Conservation (phyloP, 208 protist genomes). For the Trichomonas vaginalis region DNA sequence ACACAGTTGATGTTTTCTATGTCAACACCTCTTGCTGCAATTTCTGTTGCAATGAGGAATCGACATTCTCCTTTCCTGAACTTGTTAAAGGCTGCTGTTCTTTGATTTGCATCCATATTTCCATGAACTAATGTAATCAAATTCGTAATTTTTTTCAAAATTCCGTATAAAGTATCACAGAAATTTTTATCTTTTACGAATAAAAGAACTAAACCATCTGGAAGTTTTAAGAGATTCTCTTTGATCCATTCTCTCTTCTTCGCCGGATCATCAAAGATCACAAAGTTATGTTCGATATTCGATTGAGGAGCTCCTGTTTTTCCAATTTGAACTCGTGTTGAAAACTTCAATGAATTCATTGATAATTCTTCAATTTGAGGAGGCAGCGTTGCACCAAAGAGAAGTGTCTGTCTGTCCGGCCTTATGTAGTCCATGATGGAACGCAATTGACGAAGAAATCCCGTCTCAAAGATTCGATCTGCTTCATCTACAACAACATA, state of each 20-base stretch:
- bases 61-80: background rate
- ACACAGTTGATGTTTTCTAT: background rate
- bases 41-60: background rate
- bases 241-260: background rate
- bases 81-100: background rate
- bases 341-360: background rate
- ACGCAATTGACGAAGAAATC: background rate
- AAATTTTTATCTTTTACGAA: constrained; percentile 1
- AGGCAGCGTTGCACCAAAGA: background rate
- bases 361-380: background rate
- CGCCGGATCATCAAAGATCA: background rate
- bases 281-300: background rate
- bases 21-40: constrained; percentile 6
- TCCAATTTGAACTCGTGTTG: background rate
- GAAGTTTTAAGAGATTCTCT: background rate
- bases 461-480: background rate
- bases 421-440: constrained; percentile 8
- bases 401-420: background rate
- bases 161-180: background rate
- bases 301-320: background rate
- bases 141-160: background rate
- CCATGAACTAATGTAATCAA: background rate
- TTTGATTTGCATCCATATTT: background rate
- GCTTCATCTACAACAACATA: constrained; percentile 15
- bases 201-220: background rate